phyloP scores from a whole-genome alignment of 2,329 filamentous ascomycete species.

The Diaporthe sp. region DNA sequence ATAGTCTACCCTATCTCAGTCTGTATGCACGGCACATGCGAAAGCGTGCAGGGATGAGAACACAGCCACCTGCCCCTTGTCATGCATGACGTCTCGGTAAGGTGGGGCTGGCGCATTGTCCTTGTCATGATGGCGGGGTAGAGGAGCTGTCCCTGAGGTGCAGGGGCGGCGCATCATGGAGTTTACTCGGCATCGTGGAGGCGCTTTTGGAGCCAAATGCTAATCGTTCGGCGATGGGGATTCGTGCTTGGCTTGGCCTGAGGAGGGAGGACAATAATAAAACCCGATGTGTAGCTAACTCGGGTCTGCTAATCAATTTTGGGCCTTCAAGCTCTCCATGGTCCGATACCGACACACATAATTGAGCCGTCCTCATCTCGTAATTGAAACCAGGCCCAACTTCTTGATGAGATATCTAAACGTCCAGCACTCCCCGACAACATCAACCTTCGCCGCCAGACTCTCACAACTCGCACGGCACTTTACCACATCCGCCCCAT shows the following conservation, averaged over 20 bases:
- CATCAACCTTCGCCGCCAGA: constrained; percentile 20
- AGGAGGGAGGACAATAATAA: constrained; percentile 12
- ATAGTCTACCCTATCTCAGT: background rate
- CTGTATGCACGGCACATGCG: background rate
- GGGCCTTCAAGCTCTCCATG: constrained; percentile 3
- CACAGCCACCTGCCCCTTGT: constrained; percentile 4
- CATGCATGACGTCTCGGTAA: constrained; percentile 22
- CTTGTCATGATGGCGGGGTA: constrained; percentile 23
- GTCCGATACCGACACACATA: background rate
- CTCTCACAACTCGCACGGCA: constrained; percentile 33
- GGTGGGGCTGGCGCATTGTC: constrained; percentile 4
- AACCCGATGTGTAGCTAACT: background rate
- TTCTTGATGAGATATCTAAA: constrained; percentile 31
- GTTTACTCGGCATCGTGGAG: constrained; percentile 36
- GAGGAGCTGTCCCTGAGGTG: background rate
- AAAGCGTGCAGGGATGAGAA: constrained; percentile 6
- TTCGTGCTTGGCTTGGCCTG: constrained; percentile 12
- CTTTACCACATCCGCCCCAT: constrained; percentile 7
- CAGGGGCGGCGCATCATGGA: constrained; percentile 30
- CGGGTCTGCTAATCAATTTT: background rate
- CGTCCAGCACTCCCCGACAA: constrained; percentile 22
- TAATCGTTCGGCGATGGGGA: constrained; percentile 12
- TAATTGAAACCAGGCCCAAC: background rate
- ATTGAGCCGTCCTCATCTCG: background rate
- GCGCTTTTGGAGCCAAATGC: constrained; percentile 14